phyloP scores from a whole-genome alignment of 1,139 yeast genomes.

The Blastobotrys indianensis region DNA sequence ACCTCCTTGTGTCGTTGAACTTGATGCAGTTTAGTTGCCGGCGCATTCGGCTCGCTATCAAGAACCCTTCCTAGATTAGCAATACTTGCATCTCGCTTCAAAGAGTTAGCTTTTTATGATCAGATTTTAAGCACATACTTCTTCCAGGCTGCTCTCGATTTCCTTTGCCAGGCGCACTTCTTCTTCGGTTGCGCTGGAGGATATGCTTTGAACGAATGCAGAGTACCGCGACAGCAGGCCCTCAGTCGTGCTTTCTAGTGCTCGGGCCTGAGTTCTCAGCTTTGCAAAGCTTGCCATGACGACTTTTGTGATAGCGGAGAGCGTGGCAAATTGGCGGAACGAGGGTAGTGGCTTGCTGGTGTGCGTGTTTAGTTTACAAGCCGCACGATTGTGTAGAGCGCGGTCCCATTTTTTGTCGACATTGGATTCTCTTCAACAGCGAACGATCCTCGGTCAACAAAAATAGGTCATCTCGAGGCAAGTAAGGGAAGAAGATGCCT shows the following conservation, averaged over 20 bases:
- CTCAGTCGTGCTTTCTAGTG: constrained; percentile 53
- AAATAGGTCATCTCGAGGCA: too few species aligned
- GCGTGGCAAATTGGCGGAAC: too few species aligned
- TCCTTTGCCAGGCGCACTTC: constrained; percentile 42
- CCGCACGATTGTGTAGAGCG: too few species aligned
- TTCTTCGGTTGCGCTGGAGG: constrained; percentile 43
- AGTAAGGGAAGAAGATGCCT: neutral
- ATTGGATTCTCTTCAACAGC: too few species aligned
- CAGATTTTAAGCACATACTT: constrained; percentile 4
- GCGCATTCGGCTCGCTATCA: constrained; percentile 53
- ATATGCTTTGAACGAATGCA: constrained; percentile 46
- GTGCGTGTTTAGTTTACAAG: too few species aligned
- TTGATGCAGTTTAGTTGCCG: constrained; percentile 76
- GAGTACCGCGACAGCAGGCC: constrained; percentile 47
- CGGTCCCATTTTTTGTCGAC: too few species aligned
- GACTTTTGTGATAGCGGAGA: neutral
- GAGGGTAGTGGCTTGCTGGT: too few species aligned
- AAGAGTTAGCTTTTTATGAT: neutral
- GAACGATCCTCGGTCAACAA: too few species aligned
- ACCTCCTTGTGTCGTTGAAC: constrained; percentile 76
- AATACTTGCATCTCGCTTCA: constrained; percentile 39
- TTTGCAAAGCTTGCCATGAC: constrained; percentile 39
- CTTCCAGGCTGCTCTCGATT: constrained; percentile 38
- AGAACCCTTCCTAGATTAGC: constrained; percentile 40
- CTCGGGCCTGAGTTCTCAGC: constrained; percentile 48